phyloP scores from a whole-genome alignment of 2,329 filamentous ascomycete genomes.

The Monosporascus sp. region DNA sequence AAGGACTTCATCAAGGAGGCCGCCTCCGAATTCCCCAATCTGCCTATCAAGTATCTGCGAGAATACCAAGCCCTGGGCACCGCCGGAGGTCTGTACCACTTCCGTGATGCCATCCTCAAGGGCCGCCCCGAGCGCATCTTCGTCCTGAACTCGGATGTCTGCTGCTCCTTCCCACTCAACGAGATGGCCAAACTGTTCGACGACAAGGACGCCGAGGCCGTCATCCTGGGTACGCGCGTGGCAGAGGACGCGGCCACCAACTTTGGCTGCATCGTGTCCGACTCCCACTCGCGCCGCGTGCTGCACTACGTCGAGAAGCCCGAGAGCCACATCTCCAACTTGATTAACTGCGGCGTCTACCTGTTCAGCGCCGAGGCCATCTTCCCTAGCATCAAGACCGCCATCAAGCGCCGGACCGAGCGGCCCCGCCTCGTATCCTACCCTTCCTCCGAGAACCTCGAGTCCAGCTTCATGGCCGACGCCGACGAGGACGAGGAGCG shows the following conservation, averaged over 20 bases:
- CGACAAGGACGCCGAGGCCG: slow-evolving; percentile 92
- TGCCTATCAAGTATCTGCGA: slow-evolving; percentile 90
- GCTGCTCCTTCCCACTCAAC: slow-evolving; percentile 93
- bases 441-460: slow-evolving; percentile 90
- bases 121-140: slow-evolving; percentile 92
- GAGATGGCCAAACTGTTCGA: slow-evolving; percentile 95
- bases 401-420: slow-evolving; percentile 92
- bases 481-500: slow-evolving; percentile 69
- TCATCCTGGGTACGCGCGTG: slow-evolving; percentile 90
- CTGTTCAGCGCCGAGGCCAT: slow-evolving; percentile 93
- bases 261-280: slow-evolving; percentile 96
- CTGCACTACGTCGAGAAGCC: slow-evolving; percentile 99
- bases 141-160: slow-evolving; percentile 96
- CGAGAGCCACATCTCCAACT: slow-evolving; percentile 92
- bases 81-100: slow-evolving; percentile 95
- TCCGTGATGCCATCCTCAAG: slow-evolving; percentile 97
- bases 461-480: slow-evolving; percentile 54
- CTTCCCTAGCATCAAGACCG: slow-evolving; percentile 89
- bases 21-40: slow-evolving; percentile 74
- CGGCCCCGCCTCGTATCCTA: slow-evolving; percentile 90
- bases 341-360: slow-evolving; percentile 99
- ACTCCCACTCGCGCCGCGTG: slow-evolving; percentile 88
- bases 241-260: slow-evolving; percentile 88
- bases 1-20: slow-evolving; percentile 97
- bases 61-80: slow-evolving; percentile 97